These are phyloP conservation scores for Hirsutella minnesotensis DNA, from an alignment of 2,329 filamentous ascomycete genomes.

Conservation along the genomic window DNA sequence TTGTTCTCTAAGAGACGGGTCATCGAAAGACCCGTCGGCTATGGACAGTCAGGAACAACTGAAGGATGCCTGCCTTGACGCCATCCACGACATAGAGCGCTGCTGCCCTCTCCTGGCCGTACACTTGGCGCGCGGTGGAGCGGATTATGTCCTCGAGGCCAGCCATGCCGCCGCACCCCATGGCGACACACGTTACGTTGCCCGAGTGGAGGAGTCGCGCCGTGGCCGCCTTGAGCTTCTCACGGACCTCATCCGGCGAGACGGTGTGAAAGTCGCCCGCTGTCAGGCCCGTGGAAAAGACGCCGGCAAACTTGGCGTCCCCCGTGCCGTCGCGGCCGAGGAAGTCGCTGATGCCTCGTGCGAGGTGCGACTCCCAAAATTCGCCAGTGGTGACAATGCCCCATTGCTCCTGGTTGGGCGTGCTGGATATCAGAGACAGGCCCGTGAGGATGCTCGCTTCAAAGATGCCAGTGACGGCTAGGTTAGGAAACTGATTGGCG, in stretches of 20 bases:
- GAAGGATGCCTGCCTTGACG: constrained; percentile 55
- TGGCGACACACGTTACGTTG: constrained; percentile 55
- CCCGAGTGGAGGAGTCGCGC: constrained; percentile 46
- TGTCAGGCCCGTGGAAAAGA: constrained; percentile 69
- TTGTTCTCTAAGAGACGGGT: no score
- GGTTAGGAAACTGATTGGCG: constrained; percentile 9
- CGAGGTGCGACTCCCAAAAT: constrained; percentile 68
- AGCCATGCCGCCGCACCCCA: constrained; percentile 88
- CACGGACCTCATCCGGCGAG: constrained; percentile 48
- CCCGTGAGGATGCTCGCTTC: constrained; percentile 65
- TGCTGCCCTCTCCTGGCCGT: constrained; percentile 6
- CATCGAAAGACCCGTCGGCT: constrained; percentile 26
- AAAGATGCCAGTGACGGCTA: constrained; percentile 56
- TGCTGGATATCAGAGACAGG: constrained; percentile 32
- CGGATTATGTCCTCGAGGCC: constrained; percentile 70
- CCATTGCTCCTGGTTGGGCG: constrained; percentile 40
- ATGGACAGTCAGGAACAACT: constrained; percentile 43
- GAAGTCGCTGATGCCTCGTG: constrained; percentile 50
- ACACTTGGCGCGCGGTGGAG: constrained; percentile 49
- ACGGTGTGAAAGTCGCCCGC: constrained; percentile 70
- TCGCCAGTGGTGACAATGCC: constrained; percentile 83
- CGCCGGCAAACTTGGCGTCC: constrained; percentile 56
- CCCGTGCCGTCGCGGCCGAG: constrained; percentile 36
- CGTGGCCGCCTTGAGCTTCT: constrained; percentile 59
- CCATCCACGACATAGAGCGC: constrained; percentile 60